These are phyloP conservation scores for Rhodotorula sphaerocarpa DNA, from an alignment of 768 basidiomycete genomes.

Conservation along the genomic window DNA sequence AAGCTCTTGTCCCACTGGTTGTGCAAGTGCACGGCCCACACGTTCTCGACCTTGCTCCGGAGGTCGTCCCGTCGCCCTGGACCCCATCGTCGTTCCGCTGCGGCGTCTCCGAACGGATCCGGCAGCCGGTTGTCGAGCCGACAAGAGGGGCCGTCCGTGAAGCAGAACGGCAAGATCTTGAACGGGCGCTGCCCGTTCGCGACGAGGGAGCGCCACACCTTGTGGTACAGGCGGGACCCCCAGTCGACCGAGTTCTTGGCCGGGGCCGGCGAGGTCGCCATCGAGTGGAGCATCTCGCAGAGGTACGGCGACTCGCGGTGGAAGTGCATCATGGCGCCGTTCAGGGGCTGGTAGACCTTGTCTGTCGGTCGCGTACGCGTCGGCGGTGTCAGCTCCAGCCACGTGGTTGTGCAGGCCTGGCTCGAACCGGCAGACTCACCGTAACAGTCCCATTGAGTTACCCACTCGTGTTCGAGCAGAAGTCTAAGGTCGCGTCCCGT, in stretches of 20 bases:
- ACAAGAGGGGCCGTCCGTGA: constrained; percentile 83
- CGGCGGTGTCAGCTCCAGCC: not conserved
- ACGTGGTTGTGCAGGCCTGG: not conserved
- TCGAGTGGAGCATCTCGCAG: constrained; percentile 90
- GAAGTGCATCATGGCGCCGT: constrained; percentile 94
- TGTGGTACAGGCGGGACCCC: constrained; percentile 84
- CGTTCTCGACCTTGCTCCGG: constrained; percentile 59
- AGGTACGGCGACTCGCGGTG: constrained; percentile 83
- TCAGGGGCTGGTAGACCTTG: constrained; percentile 67
- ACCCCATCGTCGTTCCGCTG: constrained; percentile 57
- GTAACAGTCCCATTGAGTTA: constrained; percentile 98
- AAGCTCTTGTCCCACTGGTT: constrained; percentile 91
- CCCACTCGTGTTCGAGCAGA: constrained; percentile 85
- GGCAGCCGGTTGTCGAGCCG: constrained; percentile 87
- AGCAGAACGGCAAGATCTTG: constrained; percentile 88
- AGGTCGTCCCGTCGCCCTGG: constrained; percentile 50
- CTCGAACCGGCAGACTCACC: constrained; percentile 49
- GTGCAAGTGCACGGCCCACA: constrained; percentile 86
- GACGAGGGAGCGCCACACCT: constrained; percentile 78
- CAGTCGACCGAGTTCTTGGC: constrained; percentile 77
- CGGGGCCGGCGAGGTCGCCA: constrained; percentile 66
- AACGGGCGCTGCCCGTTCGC: constrained; percentile 68
- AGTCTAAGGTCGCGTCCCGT: constrained; percentile 72
- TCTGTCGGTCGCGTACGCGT: constrained; percentile 48
- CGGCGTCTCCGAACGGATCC: constrained; percentile 60